Evolutionary conservation across 768 basidiomycete genomes (phyloP).

Genomic region (Auriscalpium vulgare): DNA sequence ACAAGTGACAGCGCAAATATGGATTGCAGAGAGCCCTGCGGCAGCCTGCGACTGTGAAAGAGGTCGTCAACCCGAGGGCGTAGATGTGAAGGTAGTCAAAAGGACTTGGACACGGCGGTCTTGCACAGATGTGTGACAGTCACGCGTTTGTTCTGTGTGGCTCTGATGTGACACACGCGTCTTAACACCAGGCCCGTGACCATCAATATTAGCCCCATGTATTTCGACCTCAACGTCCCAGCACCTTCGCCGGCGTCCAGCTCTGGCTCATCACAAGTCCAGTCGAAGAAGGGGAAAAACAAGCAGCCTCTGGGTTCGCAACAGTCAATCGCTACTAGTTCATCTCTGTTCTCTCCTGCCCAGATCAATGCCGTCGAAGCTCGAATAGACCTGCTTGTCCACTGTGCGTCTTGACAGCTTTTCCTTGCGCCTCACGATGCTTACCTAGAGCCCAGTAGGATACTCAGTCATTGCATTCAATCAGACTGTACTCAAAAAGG

Average conservation of each 20-base stretch:
- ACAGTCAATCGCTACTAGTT: slow-evolving; percentile 3
- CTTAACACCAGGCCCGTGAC: too few species aligned
- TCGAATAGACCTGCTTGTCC: slow-evolving; percentile 61
- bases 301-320: slow-evolving; percentile 34
- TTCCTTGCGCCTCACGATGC: neutral
- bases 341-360: slow-evolving; percentile 37
- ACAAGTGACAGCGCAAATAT: too few species aligned
- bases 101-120: too few species aligned
- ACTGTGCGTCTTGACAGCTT: slow-evolving; percentile 42
- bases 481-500: slow-evolving; percentile 60
- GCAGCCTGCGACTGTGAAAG: too few species aligned
- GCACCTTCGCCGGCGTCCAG: slow-evolving; percentile 26
- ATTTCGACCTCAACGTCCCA: slow-evolving; percentile 62
- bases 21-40: too few species aligned
- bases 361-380: slow-evolving; percentile 54
- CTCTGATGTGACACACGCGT: too few species aligned
- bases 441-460: slow-evolving; percentile 52
- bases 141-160: too few species aligned
- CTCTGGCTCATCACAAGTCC: slow-evolving; percentile 20
- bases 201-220: slow-evolving; percentile 31
- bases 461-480: slow-evolving; percentile 76
- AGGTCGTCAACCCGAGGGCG: too few species aligned
- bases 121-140: too few species aligned
- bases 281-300: slow-evolving; percentile 50
- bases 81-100: too few species aligned